Conservation (phyloP, 805 yeast species). For the Saccharomycopsis schoenii region DNA sequence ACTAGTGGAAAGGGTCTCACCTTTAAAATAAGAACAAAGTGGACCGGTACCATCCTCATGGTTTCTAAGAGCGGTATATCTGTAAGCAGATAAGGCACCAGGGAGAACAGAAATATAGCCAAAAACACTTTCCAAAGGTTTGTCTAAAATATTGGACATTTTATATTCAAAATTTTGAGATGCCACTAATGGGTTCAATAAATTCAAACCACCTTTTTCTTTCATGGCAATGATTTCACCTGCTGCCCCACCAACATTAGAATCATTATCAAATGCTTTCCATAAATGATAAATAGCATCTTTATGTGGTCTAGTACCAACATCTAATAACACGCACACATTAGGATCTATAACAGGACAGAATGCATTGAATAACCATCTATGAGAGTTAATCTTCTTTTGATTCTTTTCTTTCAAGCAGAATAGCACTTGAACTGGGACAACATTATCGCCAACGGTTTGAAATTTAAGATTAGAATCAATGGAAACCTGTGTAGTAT, state of each 20-base stretch:
- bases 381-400: slow-evolving; percentile 92
- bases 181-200: slow-evolving; percentile 86
- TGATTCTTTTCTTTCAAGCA: slow-evolving; percentile 88
- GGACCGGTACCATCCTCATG: slow-evolving; percentile 93
- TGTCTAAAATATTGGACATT: slow-evolving; percentile 92
- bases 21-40: slow-evolving; percentile 76
- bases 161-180: slow-evolving; percentile 95
- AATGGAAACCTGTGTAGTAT: slow-evolving; percentile 89
- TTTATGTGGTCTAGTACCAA: slow-evolving; percentile 92
- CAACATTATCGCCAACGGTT: slow-evolving; percentile 81
- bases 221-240: slow-evolving; percentile 96
- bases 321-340: slow-evolving; percentile 82
- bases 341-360: slow-evolving; percentile 90
- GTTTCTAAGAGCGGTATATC: slow-evolving; percentile 78
- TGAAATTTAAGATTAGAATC: slow-evolving; percentile 83
- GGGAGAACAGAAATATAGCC: slow-evolving; percentile 93
- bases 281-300: slow-evolving; percentile 86
- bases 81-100: slow-evolving; percentile 91
- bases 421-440: slow-evolving; percentile 90
- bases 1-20: slow-evolving; percentile 54
- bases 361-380: slow-evolving; percentile 94
- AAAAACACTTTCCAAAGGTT: slow-evolving; percentile 85
- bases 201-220: slow-evolving; percentile 75
- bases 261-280: slow-evolving; percentile 95
- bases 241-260: slow-evolving; percentile 98